A percentile compares a stretch with the other conserved stretches of the same genome.
phyloP scores from a whole-genome alignment of 106 monocot genomes.

The Iris macrosiphon region DNA sequence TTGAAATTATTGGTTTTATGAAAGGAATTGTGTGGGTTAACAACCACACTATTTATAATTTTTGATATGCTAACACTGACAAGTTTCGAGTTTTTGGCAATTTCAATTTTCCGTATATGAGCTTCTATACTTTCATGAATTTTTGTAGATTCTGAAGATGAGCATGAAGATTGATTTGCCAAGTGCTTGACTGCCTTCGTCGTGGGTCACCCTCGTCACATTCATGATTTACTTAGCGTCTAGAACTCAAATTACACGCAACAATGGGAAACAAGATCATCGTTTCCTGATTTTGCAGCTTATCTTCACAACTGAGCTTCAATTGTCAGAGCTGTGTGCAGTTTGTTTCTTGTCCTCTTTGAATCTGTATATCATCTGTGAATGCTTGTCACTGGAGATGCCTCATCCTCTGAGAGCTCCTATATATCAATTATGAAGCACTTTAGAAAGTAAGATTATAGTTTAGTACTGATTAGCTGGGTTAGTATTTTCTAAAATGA shows the following conservation, averaged over 20 bases:
- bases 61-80: not conserved
- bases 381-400: not conserved
- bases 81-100: not conserved
- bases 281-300: not conserved
- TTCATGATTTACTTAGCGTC: not conserved
- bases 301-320: not conserved
- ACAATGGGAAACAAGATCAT: not conserved
- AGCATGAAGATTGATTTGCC: slow-evolving; percentile 26
- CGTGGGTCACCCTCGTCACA: not conserved
- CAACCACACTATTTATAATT: not conserved
- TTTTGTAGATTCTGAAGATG: slow-evolving; percentile 43
- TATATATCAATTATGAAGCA: slow-evolving; percentile 7
- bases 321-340: not conserved
- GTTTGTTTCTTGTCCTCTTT: slow-evolving; percentile 1
- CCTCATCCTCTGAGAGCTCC: not conserved
- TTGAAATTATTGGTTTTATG: not conserved
- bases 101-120: not conserved
- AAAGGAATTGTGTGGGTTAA: not conserved
- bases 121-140: not conserved
- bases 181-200: not conserved
- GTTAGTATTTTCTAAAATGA: not conserved
- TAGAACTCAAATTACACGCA: not conserved
- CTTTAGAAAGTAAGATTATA: not conserved
- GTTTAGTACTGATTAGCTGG: not conserved
- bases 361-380: not conserved